Evolutionary conservation across 2,329 filamentous ascomycete genomes (phyloP).

Genomic region (Aspergillus ochraceoroseus): DNA sequence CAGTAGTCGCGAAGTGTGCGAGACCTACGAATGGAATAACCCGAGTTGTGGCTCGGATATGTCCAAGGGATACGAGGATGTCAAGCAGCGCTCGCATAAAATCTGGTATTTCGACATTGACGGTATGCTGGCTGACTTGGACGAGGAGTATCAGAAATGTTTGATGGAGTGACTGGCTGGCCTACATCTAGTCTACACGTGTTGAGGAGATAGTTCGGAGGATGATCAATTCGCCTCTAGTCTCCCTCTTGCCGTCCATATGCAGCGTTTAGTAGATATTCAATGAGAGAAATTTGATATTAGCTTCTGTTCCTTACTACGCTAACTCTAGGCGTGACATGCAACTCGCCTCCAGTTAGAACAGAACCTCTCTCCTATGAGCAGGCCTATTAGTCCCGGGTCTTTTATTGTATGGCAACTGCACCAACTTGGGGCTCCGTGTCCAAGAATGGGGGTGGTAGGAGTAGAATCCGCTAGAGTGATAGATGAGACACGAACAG

Average conservation of each 20-base stretch:
- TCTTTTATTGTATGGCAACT: not conserved
- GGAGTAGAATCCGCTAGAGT: not conserved
- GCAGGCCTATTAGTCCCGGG: too few species aligned
- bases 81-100: constrained; percentile 33
- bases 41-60: constrained; percentile 30
- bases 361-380: not conserved
- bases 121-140: constrained; percentile 25
- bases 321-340: not conserved
- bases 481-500: not conserved
- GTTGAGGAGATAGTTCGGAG: too few species aligned
- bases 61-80: constrained; percentile 37
- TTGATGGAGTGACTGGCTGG: too few species aligned
- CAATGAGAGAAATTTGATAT: not conserved
- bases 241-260: too few species aligned
- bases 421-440: not conserved
- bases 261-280: too few species aligned
- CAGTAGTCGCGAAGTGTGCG: constrained; percentile 32
- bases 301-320: not conserved
- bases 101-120: constrained; percentile 41
- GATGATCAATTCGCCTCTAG: too few species aligned
- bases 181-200: too few species aligned
- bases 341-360: not conserved
- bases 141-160: constrained; percentile 2
- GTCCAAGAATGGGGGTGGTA: not conserved
- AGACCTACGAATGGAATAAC: constrained; percentile 21